Conservation (phyloP, 352 stramenopile genomes). For the Halophytophthora polymorphica region DNA sequence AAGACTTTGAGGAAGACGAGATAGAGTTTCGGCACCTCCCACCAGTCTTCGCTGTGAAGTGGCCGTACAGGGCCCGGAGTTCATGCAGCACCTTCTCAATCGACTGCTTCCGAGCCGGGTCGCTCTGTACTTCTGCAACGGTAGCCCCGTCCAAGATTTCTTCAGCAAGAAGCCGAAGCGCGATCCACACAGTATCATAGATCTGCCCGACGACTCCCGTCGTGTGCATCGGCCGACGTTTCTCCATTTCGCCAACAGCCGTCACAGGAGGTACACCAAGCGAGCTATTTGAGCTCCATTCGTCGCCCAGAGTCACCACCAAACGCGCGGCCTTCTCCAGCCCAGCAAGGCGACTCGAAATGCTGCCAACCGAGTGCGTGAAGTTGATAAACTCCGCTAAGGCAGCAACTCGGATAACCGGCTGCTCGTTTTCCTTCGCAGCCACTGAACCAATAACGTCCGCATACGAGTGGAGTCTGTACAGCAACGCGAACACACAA, state of each 20-base stretch:
- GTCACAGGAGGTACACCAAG: neutral
- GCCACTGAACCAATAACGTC: slow-evolving; percentile 8
- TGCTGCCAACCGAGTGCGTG: slow-evolving; percentile 17
- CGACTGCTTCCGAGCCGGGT: slow-evolving; percentile 6
- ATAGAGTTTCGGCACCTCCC: neutral
- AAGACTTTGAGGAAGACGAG: neutral
- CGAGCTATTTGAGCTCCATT: neutral
- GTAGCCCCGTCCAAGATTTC: slow-evolving; percentile 10
- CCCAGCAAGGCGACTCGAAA: slow-evolving; percentile 10
- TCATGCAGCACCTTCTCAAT: slow-evolving; percentile 13
- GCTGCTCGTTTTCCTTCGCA: slow-evolving; percentile 3
- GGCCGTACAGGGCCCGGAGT: slow-evolving; percentile 16
- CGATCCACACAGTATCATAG: slow-evolving; percentile 22
- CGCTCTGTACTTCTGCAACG: neutral
- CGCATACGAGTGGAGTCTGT: slow-evolving; percentile 18
- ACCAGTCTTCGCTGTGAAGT: slow-evolving; percentile 13
- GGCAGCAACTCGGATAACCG: slow-evolving; percentile 14
- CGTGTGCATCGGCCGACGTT: neutral
- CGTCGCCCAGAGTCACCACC: slow-evolving; percentile 10
- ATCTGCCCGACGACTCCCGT: slow-evolving; percentile 14
- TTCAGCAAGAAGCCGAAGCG: slow-evolving; percentile 23
- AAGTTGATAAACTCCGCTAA: slow-evolving; percentile 32
- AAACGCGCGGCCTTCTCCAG: slow-evolving; percentile 16
- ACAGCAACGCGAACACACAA: neutral
- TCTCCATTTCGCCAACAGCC: neutral